Base-by-base conservation (phyloP, 1,139 yeast species). In the Candida smagusa region DNA sequence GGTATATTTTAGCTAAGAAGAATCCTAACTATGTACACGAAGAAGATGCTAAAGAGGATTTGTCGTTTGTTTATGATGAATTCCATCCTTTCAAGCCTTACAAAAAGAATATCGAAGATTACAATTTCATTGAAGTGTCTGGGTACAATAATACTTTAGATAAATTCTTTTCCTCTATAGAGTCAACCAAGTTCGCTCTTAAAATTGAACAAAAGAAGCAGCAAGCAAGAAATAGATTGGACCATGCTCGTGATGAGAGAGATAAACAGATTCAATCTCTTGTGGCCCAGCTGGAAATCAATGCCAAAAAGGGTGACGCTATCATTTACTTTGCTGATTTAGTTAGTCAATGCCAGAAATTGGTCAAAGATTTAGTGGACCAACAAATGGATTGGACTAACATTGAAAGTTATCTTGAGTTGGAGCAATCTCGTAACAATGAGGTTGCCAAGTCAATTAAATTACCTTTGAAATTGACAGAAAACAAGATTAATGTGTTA, bases 301-400 rank as follows among this genome's bases (percentile, higher is more conserved):
- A 87, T 49, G 77, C 76, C 40, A 67, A 68, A 42, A 82, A 81
- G 48, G 97, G 96, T 9, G 82, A 80, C 47, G 68, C 86, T 5
- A 79, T 92, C 29, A 84, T 86, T 42, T 65, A 72, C 28, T 73
- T 84, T 54, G 84, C 94, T 3, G 80, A 79, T 24, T 54, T 78
- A 27, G 90, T 90, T 2, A 92, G 84, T 38, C 77, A 78, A 21
- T 89, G 95, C 34, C 81, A 78, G 41, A 63, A 58, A 9, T 83
- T 87, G 8, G 84, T 92, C 7, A 83, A 81, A 42, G 67, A 67
- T 1, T 63, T 87, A 39, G 48, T 90, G 5, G 81, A 83, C 37
- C 95, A 87, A 54, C 94, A 88, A 47, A 87, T 88, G 90, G 97
- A 92, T 56, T 92, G 98, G 98, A 74, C 79, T 25, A 85, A 88